Base-by-base conservation (phyloP, 1,284 basidiomycete genomes). In the Puccinia horiana region DNA sequence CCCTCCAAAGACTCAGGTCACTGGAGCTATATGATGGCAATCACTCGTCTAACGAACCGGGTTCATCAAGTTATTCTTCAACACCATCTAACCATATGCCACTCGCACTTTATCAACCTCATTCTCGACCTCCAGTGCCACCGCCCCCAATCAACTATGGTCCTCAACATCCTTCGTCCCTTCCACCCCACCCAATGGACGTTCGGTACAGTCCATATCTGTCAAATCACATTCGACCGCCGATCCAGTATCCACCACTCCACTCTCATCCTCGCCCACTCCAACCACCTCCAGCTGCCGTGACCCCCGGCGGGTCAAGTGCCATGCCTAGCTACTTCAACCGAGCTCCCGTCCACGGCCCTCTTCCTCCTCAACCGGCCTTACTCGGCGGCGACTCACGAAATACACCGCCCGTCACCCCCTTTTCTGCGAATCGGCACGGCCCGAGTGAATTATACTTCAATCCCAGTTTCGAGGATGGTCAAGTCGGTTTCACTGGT, bases 401-500 rank as follows among this genome's bases (percentile, higher is more conserved):
- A 9, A 40, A 23, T 44, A 74, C 79, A 16, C 44, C 79, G 16
- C 79, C 79, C 12, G 56, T 81, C 26, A 81, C 70, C 47, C 79
- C 79, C 20, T 81, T 72, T 35, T 74, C 79, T 1, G 69, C 70
- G 23, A n/a, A 37, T 63, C 67, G 54, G 29, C 79, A 81, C 58
- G 79, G 79, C 18, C 56, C 70, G 1, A 44, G 65, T n/a, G 79
- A 81, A 81, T 2, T 74, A 26, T 81, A 81, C 44, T 81, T 81
- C 26, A 81, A 81, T 35, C 69, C 79, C 8, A 81, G 79, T 54
- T 81, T 81, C 44, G 79, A 81, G 35, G 79, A 81, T 49, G 79
- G 70, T 65, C 61, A 81, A 32, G 90, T 96, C 82, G 94, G 93
- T 23, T 91, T 92, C 52, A 92, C 93, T 0, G 96, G 96, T 1